A percentile compares a stretch with the other conserved stretches of the same genome.
These are phyloP conservation scores for Colletotrichum tropicale DNA, from an alignment of 2,329 filamentous ascomycete genomes.

Conservation along the genomic window DNA sequence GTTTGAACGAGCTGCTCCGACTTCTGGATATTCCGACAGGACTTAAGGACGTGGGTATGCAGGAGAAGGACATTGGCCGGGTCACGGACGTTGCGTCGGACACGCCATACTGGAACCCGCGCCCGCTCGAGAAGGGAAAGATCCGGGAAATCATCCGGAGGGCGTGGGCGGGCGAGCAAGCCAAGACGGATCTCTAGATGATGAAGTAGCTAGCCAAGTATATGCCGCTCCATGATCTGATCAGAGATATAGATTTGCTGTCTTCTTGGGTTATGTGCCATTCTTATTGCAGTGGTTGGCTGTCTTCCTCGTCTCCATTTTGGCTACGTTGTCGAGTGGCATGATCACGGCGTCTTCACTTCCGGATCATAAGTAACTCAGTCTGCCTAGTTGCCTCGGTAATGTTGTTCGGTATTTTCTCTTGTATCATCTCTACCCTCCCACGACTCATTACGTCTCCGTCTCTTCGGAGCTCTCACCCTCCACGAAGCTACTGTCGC, in stretches of 20 bases:
- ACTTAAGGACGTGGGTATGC: slow-evolving; percentile 59
- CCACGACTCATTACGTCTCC: neutral
- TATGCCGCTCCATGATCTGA: neutral
- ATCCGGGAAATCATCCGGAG: slow-evolving; percentile 61
- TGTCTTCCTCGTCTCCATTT: neutral
- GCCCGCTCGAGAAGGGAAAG: slow-evolving; percentile 51
- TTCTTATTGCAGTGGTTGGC: neutral
- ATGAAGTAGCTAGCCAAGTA: neutral
- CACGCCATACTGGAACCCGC: slow-evolving; percentile 64
- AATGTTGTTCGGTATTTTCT: neutral
- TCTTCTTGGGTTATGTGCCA: neutral
- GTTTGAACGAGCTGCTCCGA: slow-evolving; percentile 12
- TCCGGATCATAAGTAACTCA: neutral
- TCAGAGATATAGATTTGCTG: neutral
- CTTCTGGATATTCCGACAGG: slow-evolving; percentile 52
- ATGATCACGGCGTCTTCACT: neutral
- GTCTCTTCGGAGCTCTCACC: neutral
- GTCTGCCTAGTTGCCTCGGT: neutral
- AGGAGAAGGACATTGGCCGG: slow-evolving; percentile 60
- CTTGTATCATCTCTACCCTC: neutral
- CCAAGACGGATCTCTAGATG: slow-evolving; percentile 52
- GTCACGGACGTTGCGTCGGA: slow-evolving; percentile 59
- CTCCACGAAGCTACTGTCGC: neutral
- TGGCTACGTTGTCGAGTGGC: neutral
- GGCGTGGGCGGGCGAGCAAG: slow-evolving; percentile 61